phyloP scores from a whole-genome alignment of 2,329 filamentous ascomycete species.

The Venturia asperata region DNA sequence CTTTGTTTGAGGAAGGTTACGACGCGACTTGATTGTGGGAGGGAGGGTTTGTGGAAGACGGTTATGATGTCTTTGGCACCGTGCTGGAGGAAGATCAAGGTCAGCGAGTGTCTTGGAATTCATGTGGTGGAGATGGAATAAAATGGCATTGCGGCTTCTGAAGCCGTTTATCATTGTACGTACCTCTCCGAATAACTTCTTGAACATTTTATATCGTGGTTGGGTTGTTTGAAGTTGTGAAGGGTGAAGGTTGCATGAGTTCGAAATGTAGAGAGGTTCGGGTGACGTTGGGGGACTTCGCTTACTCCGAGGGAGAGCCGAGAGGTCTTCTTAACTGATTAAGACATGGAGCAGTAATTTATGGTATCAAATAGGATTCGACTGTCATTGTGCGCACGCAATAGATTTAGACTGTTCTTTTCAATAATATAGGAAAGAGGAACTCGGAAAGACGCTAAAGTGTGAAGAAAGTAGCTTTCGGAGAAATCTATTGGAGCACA shows the following conservation, averaged over 20 bases:
- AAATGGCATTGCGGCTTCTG: slow-evolving; percentile 16
- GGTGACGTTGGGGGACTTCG: slow-evolving; percentile 27
- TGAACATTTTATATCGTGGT: slow-evolving; percentile 32
- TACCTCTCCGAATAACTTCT: slow-evolving; percentile 43
- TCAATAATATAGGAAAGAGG: too few relatives aligned
- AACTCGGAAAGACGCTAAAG: too few relatives aligned
- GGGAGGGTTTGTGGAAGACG: slow-evolving; percentile 82
- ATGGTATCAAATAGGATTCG: too few relatives aligned
- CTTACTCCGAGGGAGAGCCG: not conserved
- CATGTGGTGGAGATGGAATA: slow-evolving; percentile 2
- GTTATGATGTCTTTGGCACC: slow-evolving; percentile 72
- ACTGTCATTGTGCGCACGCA: too few relatives aligned
- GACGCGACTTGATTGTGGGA: slow-evolving; percentile 64
- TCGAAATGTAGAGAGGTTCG: slow-evolving; percentile 22
- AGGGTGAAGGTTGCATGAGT: slow-evolving; percentile 14
- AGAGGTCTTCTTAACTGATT: not conserved
- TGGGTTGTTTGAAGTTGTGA: slow-evolving; percentile 18
- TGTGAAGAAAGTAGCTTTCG: too few relatives aligned
- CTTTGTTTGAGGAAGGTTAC: slow-evolving; percentile 73
- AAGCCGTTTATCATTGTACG: slow-evolving; percentile 16
- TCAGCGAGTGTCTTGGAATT: not conserved
- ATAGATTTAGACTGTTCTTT: too few relatives aligned
- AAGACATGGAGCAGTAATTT: too few relatives aligned
- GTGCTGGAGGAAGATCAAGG: slow-evolving; percentile 27
- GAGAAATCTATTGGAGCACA: too few relatives aligned